Percentiles rank a stretch among this genome's conserved stretches.
Evolutionary conservation across 1,284 basidiomycete species (phyloP).

Genomic region (Cryptococcus sp.): DNA sequence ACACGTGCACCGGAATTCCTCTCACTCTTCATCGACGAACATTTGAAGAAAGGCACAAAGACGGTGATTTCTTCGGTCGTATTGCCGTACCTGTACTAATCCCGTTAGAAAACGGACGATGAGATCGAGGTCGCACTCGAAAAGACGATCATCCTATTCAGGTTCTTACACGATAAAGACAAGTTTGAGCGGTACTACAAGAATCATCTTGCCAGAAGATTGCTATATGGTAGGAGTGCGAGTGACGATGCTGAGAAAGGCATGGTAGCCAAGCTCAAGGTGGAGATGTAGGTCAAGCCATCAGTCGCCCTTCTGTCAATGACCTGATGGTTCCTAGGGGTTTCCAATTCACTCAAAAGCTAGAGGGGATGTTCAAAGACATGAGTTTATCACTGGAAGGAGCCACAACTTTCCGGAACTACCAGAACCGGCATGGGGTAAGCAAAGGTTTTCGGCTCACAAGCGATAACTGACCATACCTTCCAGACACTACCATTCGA

Average conservation of each 20-base stretch:
- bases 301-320: neutral
- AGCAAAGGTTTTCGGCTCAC: slow-evolving; percentile 2
- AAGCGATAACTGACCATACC: neutral
- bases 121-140: slow-evolving; percentile 87
- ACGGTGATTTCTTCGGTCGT: slow-evolving; percentile 58
- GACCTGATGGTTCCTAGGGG: slow-evolving; percentile 54
- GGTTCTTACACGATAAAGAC: slow-evolving; percentile 93
- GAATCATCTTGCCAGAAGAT: slow-evolving; percentile 84
- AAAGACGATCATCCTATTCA: slow-evolving; percentile 93
- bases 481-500: slow-evolving; percentile 66
- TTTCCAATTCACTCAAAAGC: slow-evolving; percentile 93
- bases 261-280: slow-evolving; percentile 97
- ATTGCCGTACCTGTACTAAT: neutral
- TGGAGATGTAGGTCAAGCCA: slow-evolving; percentile 55
- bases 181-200: slow-evolving; percentile 99
- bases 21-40: slow-evolving; percentile 95
- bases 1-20: slow-evolving; percentile 88
- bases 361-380: slow-evolving; percentile 99
- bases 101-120: slow-evolving; percentile 76
- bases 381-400: slow-evolving; percentile 86
- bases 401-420: slow-evolving; percentile 62
- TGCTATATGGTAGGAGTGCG: slow-evolving; percentile 78
- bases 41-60: slow-evolving; percentile 91
- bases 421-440: slow-evolving; percentile 25
- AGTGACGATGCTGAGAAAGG: slow-evolving; percentile 97